Base-by-base conservation (phyloP, 2,329 filamentous ascomycete species). In the Monilinia vaccinii-corymbosi region DNA sequence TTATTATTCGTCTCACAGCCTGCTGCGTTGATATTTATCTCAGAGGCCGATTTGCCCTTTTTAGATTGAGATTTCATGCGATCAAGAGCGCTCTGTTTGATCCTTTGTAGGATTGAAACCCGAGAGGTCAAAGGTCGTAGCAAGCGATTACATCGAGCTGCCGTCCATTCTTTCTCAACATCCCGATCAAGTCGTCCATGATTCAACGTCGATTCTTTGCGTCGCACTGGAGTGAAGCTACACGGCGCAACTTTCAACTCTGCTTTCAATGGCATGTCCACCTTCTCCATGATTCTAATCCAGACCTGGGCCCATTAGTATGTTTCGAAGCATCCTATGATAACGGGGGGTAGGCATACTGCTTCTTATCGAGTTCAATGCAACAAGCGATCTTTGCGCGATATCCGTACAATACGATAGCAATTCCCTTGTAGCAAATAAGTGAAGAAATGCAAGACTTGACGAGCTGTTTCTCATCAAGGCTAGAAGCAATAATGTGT, bases 61-160 rank as follows among this genome's bases (percentile, higher is more conserved):
- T 52, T 25, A 11, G 14, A 14, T 44, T 58, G 63, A 8, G n/a
- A n/a, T n/a, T 34, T 56, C 9, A 32, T 23, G 21, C 16, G 32
- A 11, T 60, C 36, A 31, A 60, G 32, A 9, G 45, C 51, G 31
- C 63, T 60, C 45, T 64, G 58, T 18, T 68, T 58, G 6, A 73
- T 72, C 60, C 72, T 76, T 28, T 71, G 71, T 3, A 78, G 65
- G 40, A 75, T 73, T 62, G 73, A 69, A 40, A 78, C 73, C 48
- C 75, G 71, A 14, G 76, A 77, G 32, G 74, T 71, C 58, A 78
- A 65, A 9, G 75, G 74, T 36, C 76, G 74, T 38, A 78, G 70
- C 46, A 78, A 65, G 25, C 76, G 73, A 57, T 77, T 71, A 57
- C 76, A 78, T 61, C 75, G 72, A 38, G 75, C 71, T 25, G 75